Conservation (phyloP, 768 basidiomycete species). For the Russula virescens region DNA sequence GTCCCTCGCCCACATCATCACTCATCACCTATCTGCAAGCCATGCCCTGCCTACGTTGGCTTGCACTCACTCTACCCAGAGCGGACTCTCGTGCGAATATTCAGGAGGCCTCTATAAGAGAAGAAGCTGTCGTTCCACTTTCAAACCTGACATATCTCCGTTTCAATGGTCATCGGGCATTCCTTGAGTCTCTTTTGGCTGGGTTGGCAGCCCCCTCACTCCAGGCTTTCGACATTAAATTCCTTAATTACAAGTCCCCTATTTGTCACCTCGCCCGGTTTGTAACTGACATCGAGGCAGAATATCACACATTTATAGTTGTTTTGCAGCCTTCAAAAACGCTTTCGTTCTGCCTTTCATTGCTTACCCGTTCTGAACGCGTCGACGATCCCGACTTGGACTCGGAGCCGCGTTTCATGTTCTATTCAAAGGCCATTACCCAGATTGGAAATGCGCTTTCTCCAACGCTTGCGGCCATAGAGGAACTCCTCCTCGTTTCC, state of each 20-base stretch:
- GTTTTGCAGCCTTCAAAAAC: rapidly evolving
- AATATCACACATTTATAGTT: not conserved
- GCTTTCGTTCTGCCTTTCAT: not conserved
- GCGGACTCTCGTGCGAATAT: too few relatives aligned
- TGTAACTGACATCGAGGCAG: not conserved
- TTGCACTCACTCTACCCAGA: not conserved
- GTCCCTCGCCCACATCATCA: not conserved
- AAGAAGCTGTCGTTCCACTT: not conserved
- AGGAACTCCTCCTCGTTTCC: not conserved
- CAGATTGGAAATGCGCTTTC: not conserved
- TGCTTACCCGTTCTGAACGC: not conserved
- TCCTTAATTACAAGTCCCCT: not conserved
- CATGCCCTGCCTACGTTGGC: not conserved
- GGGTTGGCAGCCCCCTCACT: constrained; percentile 1
- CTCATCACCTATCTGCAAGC: not conserved
- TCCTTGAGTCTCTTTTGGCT: not conserved
- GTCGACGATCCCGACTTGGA: too few relatives aligned
- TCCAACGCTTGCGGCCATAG: not conserved
- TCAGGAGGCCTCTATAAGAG: not conserved
- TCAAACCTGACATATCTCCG: not conserved
- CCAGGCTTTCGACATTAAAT: not conserved
- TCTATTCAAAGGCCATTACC: not conserved
- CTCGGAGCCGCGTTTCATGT: not conserved
- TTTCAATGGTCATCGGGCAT: not conserved
- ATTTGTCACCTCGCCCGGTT: not conserved